Evolutionary conservation across 2,329 filamentous ascomycete species (phyloP).

Genomic region (Epicoccum nigrum): DNA sequence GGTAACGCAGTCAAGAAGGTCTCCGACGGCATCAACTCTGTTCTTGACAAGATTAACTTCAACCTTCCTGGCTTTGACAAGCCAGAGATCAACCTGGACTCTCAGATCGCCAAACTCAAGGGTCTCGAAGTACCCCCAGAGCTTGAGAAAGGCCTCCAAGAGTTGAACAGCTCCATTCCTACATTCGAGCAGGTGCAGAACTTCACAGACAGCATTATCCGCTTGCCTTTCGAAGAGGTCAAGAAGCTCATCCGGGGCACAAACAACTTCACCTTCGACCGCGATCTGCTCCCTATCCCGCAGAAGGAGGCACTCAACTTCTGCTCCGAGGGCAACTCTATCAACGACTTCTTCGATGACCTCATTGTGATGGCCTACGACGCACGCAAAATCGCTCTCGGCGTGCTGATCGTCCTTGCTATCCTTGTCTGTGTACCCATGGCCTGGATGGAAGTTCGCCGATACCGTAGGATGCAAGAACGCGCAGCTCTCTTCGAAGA

Average conservation of each 20-base stretch:
- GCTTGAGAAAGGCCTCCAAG: slow-evolving; percentile 71
- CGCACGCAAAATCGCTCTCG: slow-evolving; percentile 77
- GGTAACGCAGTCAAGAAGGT: slow-evolving; percentile 46
- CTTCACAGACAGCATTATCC: slow-evolving; percentile 74
- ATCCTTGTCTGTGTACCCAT: slow-evolving; percentile 77
- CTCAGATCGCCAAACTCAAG: slow-evolving; percentile 69
- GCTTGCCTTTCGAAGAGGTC: slow-evolving; percentile 80
- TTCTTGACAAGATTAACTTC: slow-evolving; percentile 50
- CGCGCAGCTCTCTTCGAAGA: slow-evolving; percentile 71
- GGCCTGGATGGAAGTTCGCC: slow-evolving; percentile 78
- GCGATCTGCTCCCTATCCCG: slow-evolving; percentile 79
- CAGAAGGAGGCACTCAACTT: slow-evolving; percentile 82
- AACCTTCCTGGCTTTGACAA: slow-evolving; percentile 50
- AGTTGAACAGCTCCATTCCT: slow-evolving; percentile 80
- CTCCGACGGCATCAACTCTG: slow-evolving; percentile 45
- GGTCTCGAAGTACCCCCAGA: slow-evolving; percentile 71
- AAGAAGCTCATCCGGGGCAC: slow-evolving; percentile 74
- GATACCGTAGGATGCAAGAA: slow-evolving; percentile 75
- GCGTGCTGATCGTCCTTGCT: slow-evolving; percentile 73
- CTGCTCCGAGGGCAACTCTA: slow-evolving; percentile 82
- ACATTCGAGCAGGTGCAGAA: slow-evolving; percentile 85
- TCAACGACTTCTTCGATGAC: slow-evolving; percentile 81
- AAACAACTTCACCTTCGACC: slow-evolving; percentile 77
- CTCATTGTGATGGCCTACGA: slow-evolving; percentile 70
- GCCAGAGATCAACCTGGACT: slow-evolving; percentile 69